Conservation (phyloP, 495 filamentous ascomycete species). For the Stereocaulon alpinum region DNA sequence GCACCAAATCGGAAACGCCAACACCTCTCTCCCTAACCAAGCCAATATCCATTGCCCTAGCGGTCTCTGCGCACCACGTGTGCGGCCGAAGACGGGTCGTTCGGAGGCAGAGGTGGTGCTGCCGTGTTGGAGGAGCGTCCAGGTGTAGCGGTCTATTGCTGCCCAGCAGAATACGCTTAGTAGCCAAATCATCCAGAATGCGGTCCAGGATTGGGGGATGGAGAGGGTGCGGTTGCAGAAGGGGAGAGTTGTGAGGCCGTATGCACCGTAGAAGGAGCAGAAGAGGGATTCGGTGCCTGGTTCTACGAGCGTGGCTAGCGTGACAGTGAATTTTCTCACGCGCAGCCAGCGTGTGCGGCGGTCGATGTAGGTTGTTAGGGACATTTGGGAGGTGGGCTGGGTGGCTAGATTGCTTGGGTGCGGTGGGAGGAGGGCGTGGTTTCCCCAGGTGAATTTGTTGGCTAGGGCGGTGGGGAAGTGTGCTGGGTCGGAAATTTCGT, state of each 20-base stretch:
- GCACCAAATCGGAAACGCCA: constrained; percentile 80
- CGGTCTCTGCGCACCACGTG: constrained; percentile 19
- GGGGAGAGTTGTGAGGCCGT: constrained; percentile 62
- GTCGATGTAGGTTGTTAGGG: constrained; percentile 66
- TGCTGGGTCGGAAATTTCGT: constrained; percentile 20
- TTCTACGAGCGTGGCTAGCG: constrained; percentile 83
- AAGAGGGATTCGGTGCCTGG: constrained; percentile 86
- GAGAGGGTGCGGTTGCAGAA: constrained; percentile 45
- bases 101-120: constrained; percentile 60
- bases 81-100: constrained; percentile 26
- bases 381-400: constrained; percentile 79
- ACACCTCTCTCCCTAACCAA: constrained; percentile 74
- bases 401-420: constrained; percentile 70
- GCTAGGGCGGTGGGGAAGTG: neutral
- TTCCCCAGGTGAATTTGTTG: constrained; percentile 43
- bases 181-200: constrained; percentile 56
- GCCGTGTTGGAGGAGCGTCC: constrained; percentile 59
- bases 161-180: constrained; percentile 62
- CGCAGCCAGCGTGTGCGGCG: constrained; percentile 85
- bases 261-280: constrained; percentile 70
- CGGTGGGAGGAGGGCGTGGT: constrained; percentile 60
- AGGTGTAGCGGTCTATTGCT: constrained; percentile 60
- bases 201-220: constrained; percentile 55
- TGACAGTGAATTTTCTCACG: constrained; percentile 88
- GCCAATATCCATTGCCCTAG: constrained; percentile 55